Evolutionary conservation across 2,329 filamentous ascomycete species (phyloP).

Genomic region (Daldinia sp.): DNA sequence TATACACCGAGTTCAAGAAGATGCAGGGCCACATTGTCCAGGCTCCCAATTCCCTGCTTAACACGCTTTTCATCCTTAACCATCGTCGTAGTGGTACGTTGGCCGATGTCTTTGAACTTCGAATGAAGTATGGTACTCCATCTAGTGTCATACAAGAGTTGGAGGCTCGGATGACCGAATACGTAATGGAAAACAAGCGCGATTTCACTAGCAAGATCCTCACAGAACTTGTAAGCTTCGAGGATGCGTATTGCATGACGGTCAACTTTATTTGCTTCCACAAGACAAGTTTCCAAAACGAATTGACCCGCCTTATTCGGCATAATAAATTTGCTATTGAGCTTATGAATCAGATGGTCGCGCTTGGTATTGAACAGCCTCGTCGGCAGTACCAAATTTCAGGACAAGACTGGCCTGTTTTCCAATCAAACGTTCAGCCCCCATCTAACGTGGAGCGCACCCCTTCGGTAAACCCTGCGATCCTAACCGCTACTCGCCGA

Average conservation of each 20-base stretch:
- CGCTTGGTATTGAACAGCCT: conserved; percentile 86
- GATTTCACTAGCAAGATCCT: conserved; percentile 89
- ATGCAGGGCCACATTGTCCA: conserved; percentile 97
- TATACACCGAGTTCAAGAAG: conserved; percentile 98
- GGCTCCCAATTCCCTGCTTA: conserved; percentile 92
- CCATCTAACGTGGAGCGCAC: conserved; percentile 43
- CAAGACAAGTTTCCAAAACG: conserved; percentile 97
- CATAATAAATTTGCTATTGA: conserved; percentile 96
- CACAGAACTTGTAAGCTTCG: conserved; percentile 81
- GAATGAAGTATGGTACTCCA: conserved; percentile 88
- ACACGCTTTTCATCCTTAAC: conserved; percentile 93
- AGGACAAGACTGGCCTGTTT: conserved; percentile 72
- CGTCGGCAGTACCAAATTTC: conserved; percentile 75
- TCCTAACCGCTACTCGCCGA: conserved; percentile 41
- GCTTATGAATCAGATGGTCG: conserved; percentile 84
- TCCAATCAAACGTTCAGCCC: conserved; percentile 50
- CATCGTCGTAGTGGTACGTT: conserved; percentile 88
- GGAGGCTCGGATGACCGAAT: conserved; percentile 81
- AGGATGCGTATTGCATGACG: conserved; percentile 83
- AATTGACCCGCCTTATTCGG: conserved; percentile 84
- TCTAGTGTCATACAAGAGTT: conserved; percentile 82
- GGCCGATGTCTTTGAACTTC: conserved; percentile 83
- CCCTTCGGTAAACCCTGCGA: conserved; percentile 37
- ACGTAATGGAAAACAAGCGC: conserved; percentile 84
- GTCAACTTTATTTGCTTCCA: conserved; percentile 97